These are phyloP conservation scores for Solanum lignicaule DNA, from an alignment of 257 asterid genomes.

Conservation along the genomic window DNA sequence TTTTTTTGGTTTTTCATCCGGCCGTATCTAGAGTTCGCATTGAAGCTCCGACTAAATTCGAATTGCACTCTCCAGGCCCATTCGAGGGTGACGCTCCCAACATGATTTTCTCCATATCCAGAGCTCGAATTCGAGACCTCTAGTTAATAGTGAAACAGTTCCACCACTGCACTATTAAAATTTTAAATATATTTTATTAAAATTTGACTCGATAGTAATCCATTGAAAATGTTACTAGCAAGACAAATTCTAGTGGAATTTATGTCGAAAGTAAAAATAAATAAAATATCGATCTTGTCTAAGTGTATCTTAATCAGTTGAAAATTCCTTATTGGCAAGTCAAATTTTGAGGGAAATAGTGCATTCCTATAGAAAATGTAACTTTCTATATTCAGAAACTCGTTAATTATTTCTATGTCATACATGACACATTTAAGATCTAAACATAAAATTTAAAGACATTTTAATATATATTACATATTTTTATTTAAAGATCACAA, in stretches of 20 bases:
- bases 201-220: too few species aligned
- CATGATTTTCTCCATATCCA: too few species aligned
- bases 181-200: too few species aligned
- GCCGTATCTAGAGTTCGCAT: not conserved
- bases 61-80: fast-evolving
- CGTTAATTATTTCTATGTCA: too few species aligned
- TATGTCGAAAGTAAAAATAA: too few species aligned
- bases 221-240: not conserved
- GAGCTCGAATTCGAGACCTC: fast-evolving
- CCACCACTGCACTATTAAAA: fast-evolving
- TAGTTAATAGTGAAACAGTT: too few species aligned
- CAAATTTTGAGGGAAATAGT: not conserved
- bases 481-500: not conserved
- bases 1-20: too few species aligned
- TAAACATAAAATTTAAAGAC: not conserved
- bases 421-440: too few species aligned
- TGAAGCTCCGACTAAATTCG: fast-evolving
- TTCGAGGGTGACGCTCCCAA: fast-evolving
- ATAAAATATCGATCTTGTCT: not conserved
- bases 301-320: not conserved
- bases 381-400: not conserved
- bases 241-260: too few species aligned
- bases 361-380: not conserved
- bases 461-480: too few species aligned
- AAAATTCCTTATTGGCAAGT: not conserved